Evolutionary conservation across 1,284 basidiomycete genomes (phyloP), one percentile per base, ranked within the genome.

Genomic region (Phaffia rhodozyma): DNA sequence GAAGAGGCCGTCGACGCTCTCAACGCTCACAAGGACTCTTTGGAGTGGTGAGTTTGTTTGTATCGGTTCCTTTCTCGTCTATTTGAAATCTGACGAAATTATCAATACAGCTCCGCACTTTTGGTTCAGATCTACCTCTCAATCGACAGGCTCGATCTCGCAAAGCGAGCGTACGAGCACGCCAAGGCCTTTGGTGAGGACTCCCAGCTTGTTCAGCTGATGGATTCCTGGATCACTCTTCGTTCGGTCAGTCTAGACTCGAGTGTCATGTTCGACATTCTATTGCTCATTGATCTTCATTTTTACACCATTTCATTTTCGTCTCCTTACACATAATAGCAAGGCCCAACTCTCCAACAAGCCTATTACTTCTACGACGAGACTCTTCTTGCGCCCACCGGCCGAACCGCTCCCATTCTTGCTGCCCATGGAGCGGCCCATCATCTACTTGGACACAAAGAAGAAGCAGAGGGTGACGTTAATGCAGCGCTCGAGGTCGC

Each of bases 1-100:
- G 91, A 94, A 75, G 92, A 96, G 76, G 91, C 90, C 0, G 78
- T 96, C 32, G 90, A 93, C 73, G 91, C 89, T 0, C 79, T 96
- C 32, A 84, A 85, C 18, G 82, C 80, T 25, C 83, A 85, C 48
- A 84, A 83, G 49, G 82, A 86, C 70, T 87, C 89, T 73, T 80
- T 91, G 61, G 90, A 89, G 78, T 89, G 89, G 91, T 93, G 75
- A 71, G 89, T 67, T 1, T 43, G 16, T 11, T 43, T 11, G 5
- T 2, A 16, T 43, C 38, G 32, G 4, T 43, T 5, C 34, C 5
- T 38, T n/a, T 21, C 48, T 32, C 47, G 51, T 60, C 47, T 29
- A 49, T 29, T n/a, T 55, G 54, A 65, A 7, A 66, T 66, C 69
- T 62, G 67, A 29, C 61, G 59, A 38, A 52, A 52, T 52, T 55